Conservation (phyloP, 2,329 filamentous ascomycete species). For the Helminthosporium solani region DNA sequence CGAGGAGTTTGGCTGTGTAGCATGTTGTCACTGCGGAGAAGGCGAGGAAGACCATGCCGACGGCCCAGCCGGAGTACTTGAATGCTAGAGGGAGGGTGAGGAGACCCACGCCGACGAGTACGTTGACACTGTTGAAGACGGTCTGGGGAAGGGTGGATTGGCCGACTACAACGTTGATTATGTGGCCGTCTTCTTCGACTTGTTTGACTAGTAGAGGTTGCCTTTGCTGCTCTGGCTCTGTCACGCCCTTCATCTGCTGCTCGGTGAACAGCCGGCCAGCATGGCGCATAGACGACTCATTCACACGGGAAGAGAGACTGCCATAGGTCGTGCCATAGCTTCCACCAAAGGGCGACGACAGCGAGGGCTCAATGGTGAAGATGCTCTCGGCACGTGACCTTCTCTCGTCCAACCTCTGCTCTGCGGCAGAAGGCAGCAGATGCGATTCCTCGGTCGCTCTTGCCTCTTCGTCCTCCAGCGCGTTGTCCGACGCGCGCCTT, state of each 20-base stretch:
- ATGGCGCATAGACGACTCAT: conserved; percentile 58
- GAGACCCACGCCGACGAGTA: conserved; percentile 85
- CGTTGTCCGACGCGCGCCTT: conserved; percentile 41
- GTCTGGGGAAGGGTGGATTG: conserved; percentile 96
- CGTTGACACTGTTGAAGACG: conserved; percentile 94
- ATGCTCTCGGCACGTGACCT: conserved; percentile 46
- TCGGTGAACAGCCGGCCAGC: conserved; percentile 54
- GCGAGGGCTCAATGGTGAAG: conserved; percentile 52
- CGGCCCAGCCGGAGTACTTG: conserved; percentile 84
- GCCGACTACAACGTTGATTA: conserved; percentile 81
- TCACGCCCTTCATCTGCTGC: conserved; percentile 47
- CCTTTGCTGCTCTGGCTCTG: conserved; percentile 48
- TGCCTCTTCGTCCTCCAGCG: conserved; percentile 38
- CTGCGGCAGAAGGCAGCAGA: conserved; percentile 28
- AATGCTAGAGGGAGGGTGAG: conserved; percentile 86
- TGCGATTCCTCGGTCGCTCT: conserved; percentile 31
- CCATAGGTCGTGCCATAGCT: conserved; percentile 68
- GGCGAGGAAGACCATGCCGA: conserved; percentile 72
- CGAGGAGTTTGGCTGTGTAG: conserved; percentile 82
- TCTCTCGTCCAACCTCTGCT: conserved; percentile 28
- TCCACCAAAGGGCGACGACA: conserved; percentile 69
- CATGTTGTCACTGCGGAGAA: conserved; percentile 74
- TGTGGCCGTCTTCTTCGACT: conserved; percentile 78
- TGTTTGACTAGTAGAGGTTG: conserved; percentile 85
- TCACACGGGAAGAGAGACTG: conserved; percentile 58